Evolutionary conservation across 495 filamentous ascomycete genomes (phyloP).

Genomic region (Penicillium macrosclerotiorum): DNA sequence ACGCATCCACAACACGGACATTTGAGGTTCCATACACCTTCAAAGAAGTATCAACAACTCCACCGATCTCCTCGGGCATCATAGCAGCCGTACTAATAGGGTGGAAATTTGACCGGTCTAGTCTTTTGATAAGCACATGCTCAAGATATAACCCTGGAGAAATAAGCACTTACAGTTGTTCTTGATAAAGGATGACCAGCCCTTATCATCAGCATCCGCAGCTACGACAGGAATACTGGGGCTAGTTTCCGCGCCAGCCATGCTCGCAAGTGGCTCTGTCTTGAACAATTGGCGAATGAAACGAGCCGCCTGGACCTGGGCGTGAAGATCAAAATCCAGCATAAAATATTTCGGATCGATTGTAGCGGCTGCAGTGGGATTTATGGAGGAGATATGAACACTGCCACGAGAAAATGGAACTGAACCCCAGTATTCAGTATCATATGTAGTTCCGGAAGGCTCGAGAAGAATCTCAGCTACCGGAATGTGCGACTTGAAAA

Average conservation of each 20-base stretch:
- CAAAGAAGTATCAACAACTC: constrained; percentile 42
- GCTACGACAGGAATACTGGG: constrained; percentile 19
- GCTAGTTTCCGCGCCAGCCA: constrained; percentile 16
- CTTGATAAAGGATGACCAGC: constrained; percentile 26
- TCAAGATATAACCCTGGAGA: neutral
- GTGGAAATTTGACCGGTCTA: constrained; percentile 40
- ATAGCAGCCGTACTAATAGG: constrained; percentile 51
- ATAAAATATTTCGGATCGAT: constrained; percentile 57
- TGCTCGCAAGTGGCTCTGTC: constrained; percentile 17
- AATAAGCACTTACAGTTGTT: constrained; percentile 24
- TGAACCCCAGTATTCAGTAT: constrained; percentile 42
- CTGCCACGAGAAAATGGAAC: constrained; percentile 54
- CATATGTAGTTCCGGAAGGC: constrained; percentile 20
- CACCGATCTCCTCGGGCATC: constrained; percentile 54
- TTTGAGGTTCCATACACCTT: constrained; percentile 49
- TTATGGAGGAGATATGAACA: constrained; percentile 50
- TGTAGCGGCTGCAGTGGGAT: constrained; percentile 31
- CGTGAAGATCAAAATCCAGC: constrained; percentile 48
- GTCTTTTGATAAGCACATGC: neutral
- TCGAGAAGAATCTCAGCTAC: constrained; percentile 38
- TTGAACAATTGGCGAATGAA: constrained; percentile 28
- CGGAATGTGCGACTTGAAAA: constrained; percentile 38
- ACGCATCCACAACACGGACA: constrained; percentile 56
- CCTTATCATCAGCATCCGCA: constrained; percentile 15
- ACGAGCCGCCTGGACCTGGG: constrained; percentile 24